Conservation (phyloP, 208 protist species). For the Naegleria fowleri region DNA sequence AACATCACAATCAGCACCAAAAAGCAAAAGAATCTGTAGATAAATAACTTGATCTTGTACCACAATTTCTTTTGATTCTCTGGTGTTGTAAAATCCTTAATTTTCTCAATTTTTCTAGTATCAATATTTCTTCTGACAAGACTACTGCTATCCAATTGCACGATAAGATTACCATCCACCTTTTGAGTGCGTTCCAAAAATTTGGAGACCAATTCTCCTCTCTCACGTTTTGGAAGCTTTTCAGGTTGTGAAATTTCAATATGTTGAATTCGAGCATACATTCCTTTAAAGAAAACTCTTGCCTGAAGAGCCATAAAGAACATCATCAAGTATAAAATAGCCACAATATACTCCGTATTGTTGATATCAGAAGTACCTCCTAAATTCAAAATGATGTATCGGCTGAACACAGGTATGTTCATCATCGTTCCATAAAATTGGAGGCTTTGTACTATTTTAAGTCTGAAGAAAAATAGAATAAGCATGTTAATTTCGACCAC, state of each 20-base stretch:
- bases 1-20: slow-evolving; percentile 6
- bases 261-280: neutral
- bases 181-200: neutral
- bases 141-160: neutral
- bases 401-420: neutral
- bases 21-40: neutral
- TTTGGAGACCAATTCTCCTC: neutral
- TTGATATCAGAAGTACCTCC: neutral
- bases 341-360: neutral
- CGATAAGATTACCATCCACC: neutral
- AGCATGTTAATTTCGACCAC: neutral
- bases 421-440: neutral
- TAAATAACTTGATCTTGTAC: neutral
- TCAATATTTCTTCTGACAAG: neutral
- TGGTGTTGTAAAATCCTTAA: neutral
- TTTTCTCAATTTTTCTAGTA: neutral
- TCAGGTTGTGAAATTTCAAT: neutral
- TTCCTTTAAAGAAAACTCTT: neutral
- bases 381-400: neutral
- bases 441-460: neutral
- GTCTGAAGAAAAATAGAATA: neutral
- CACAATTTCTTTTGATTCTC: neutral
- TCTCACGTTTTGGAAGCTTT: neutral
- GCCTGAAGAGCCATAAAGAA: slow-evolving; percentile 12
- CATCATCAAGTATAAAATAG: slow-evolving; percentile 9